These are phyloP conservation scores for Paecilomyces dactylethromorphus DNA, from an alignment of 2,329 filamentous ascomycete species.

Conservation along the genomic window DNA sequence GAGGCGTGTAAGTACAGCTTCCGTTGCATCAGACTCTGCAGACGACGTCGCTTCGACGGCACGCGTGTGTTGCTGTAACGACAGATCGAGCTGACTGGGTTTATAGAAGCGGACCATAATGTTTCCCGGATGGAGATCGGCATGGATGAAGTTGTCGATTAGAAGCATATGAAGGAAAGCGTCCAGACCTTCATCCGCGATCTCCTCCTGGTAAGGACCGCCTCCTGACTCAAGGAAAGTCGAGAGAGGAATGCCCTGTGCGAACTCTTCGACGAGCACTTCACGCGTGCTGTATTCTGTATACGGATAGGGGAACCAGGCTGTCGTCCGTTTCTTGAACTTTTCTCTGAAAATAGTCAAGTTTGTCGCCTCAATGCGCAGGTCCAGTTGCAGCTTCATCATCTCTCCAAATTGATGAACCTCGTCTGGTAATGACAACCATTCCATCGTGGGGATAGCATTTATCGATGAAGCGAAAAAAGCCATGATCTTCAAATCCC, in stretches of 20 bases:
- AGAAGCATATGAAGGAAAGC: constrained; percentile 95
- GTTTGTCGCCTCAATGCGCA: constrained; percentile 91
- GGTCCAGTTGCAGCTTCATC: constrained; percentile 96
- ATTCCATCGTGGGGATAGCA: constrained; percentile 86
- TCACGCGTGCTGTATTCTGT: constrained; percentile 85
- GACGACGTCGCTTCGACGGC: constrained; percentile 38
- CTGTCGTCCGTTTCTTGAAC: constrained; percentile 81
- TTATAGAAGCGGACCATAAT: constrained; percentile 99
- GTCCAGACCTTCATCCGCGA: constrained; percentile 89
- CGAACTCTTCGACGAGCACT: constrained; percentile 91
- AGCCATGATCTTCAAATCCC: constrained; percentile 87
- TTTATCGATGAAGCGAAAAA: constrained; percentile 85
- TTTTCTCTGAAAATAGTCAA: constrained; percentile 78
- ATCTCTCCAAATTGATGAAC: constrained; percentile 92
- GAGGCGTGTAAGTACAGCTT: constrained; percentile 74
- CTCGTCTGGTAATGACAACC: constrained; percentile 93
- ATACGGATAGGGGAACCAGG: constrained; percentile 96
- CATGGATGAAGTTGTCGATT: constrained; percentile 96
- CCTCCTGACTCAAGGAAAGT: constrained; percentile 89
- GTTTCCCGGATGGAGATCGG: constrained; percentile 92
- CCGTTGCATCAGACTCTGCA: constrained; percentile 68
- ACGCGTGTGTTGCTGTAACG: constrained; percentile 40
- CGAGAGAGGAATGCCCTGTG: constrained; percentile 83
- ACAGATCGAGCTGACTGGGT: constrained; percentile 63
- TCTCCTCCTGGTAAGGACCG: constrained; percentile 86